A percentile compares a stretch with the other conserved stretches of the same genome.
Evolutionary conservation across 208 protist genomes (phyloP).

Genomic region (Herpetomonas samuelpessoai): DNA sequence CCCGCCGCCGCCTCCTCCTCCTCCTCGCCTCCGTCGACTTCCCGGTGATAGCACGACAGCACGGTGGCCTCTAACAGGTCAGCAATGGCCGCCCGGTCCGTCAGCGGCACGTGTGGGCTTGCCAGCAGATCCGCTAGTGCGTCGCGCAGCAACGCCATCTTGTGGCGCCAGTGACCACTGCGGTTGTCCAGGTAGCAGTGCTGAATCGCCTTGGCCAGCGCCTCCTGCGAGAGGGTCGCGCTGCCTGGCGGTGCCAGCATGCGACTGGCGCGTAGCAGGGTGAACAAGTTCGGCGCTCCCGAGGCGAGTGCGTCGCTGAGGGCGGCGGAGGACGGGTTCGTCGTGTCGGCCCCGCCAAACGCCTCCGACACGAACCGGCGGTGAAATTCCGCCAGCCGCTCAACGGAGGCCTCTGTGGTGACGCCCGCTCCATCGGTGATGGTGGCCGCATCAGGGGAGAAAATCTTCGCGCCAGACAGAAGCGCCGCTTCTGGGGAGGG

Average conservation of each 20-base stretch:
- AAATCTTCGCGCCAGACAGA: conserved; percentile 15
- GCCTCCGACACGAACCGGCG: conserved; percentile 55
- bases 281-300: conserved; percentile 85
- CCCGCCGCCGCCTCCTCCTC: neutral
- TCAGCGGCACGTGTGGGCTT: neutral
- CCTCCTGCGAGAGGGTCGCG: neutral
- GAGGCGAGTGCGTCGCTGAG: conserved; percentile 69
- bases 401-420: conserved; percentile 13
- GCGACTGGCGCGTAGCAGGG: conserved; percentile 52
- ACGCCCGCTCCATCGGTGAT: conserved; percentile 5
- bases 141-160: conserved; percentile 38
- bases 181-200: conserved; percentile 86
- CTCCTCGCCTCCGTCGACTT: neutral
- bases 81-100: neutral
- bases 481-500: conserved; percentile 66
- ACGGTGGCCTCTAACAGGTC: conserved; percentile 6
- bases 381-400: conserved; percentile 61
- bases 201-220: conserved; percentile 32
- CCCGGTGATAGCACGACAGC: conserved; percentile 1
- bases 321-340: conserved; percentile 28
- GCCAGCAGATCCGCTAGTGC: conserved; percentile 26
- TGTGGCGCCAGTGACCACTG: conserved; percentile 60
- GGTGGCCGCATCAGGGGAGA: conserved; percentile 14
- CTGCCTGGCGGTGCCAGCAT: conserved; percentile 34
- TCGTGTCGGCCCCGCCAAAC: conserved; percentile 67